A percentile compares a stretch with the other conserved stretches of the same genome.
These are phyloP conservation scores for Cicer judaicum DNA, from an alignment of 306 rosid species.

Conservation along the genomic window DNA sequence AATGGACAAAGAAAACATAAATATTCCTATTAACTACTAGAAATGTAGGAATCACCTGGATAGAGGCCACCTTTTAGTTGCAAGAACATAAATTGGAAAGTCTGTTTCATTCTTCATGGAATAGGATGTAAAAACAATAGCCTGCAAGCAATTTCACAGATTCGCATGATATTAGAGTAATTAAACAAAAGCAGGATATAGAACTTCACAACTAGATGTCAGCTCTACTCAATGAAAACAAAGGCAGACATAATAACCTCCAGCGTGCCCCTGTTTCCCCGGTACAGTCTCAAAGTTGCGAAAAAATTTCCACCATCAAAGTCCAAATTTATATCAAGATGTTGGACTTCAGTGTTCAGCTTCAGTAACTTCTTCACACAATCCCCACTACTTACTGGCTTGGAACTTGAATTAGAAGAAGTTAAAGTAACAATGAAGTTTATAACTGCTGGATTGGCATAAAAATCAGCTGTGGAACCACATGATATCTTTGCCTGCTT, in stretches of 20 bases:
- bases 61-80: constrained; percentile 64
- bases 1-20: constrained; percentile 34
- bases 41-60: constrained; percentile 60
- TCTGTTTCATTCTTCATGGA: constrained; percentile 78
- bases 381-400: constrained; percentile 77
- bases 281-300: constrained; percentile 82
- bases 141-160: constrained; percentile 63
- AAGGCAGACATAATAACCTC: constrained; percentile 65
- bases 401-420: constrained; percentile 64
- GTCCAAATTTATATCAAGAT: constrained; percentile 77
- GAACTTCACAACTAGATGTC: constrained; percentile 37
- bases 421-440: constrained; percentile 71
- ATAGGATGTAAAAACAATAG: constrained; percentile 80
- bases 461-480: constrained; percentile 72
- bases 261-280: constrained; percentile 76
- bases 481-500: constrained; percentile 69
- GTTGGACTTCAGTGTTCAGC: constrained; percentile 65
- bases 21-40: constrained; percentile 20
- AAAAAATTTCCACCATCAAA: constrained; percentile 71
- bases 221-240: constrained; percentile 35
- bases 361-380: constrained; percentile 80
- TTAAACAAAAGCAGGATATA: constrained; percentile 18
- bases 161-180: constrained; percentile 40
- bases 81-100: constrained; percentile 66
- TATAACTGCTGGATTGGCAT: constrained; percentile 76